Evolutionary conservation across 495 filamentous ascomycete genomes (phyloP).

Genomic region (Xeromyces bisporus): DNA sequence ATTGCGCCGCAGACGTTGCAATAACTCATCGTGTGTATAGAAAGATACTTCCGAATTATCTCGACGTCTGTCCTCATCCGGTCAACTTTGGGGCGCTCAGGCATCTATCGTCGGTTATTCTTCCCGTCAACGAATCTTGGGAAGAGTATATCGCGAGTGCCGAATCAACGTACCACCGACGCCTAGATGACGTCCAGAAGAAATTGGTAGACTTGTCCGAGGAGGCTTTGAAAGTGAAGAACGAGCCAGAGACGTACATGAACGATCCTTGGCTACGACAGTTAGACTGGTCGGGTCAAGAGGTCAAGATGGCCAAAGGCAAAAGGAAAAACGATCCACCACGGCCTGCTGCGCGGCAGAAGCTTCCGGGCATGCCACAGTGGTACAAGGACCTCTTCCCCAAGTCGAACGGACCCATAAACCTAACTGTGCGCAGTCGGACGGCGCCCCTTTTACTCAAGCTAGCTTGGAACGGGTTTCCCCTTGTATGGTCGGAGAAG

Average conservation of each 20-base stretch:
- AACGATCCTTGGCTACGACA: slow-evolving; percentile 83
- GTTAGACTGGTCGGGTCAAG: slow-evolving; percentile 89
- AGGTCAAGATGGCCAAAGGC: slow-evolving; percentile 76
- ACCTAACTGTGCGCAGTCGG: slow-evolving; percentile 70
- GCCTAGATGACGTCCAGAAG: slow-evolving; percentile 58
- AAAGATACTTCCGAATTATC: slow-evolving; percentile 76
- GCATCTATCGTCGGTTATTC: slow-evolving; percentile 78
- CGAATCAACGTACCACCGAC: slow-evolving; percentile 64
- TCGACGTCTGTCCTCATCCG: slow-evolving; percentile 81
- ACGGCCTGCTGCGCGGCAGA: slow-evolving; percentile 65
- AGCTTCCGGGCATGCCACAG: slow-evolving; percentile 81
- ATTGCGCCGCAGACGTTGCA: slow-evolving; percentile 89
- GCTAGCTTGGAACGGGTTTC: slow-evolving; percentile 75
- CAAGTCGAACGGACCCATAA: slow-evolving; percentile 44
- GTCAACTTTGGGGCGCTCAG: slow-evolving; percentile 91
- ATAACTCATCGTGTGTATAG: slow-evolving; percentile 86
- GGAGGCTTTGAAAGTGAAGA: slow-evolving; percentile 58
- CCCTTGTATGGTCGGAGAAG: slow-evolving; percentile 81
- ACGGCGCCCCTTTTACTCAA: slow-evolving; percentile 76
- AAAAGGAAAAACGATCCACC: slow-evolving; percentile 72
- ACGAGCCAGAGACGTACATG: slow-evolving; percentile 43
- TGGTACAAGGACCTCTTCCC: slow-evolving; percentile 90
- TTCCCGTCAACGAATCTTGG: slow-evolving; percentile 83
- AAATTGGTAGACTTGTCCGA: slow-evolving; percentile 55
- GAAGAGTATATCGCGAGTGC: slow-evolving; percentile 62